Percentiles rank a stretch among this genome's conserved stretches.
Conservation (phyloP, 2,329 filamentous ascomycete species). For the Trichophyton benhamiae region DNA sequence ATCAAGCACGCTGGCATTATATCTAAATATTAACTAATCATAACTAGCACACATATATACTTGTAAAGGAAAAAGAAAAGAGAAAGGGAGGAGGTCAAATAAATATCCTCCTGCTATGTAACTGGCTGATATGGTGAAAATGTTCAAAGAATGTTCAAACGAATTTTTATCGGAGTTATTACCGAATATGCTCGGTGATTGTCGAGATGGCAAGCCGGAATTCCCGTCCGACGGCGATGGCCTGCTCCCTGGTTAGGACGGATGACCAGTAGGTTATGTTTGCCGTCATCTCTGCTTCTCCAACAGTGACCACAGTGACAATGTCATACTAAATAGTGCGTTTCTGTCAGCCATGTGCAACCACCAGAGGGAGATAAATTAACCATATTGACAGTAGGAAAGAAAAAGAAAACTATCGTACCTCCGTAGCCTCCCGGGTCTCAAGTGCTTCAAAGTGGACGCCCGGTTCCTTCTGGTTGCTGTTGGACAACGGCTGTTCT, state of each 20-base stretch:
- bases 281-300: not conserved
- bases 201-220: not conserved
- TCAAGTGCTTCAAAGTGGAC: not conserved
- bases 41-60: no score
- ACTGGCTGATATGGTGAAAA: no score
- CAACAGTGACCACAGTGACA: constrained; percentile 6
- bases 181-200: not conserved
- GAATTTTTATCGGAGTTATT: not conserved
- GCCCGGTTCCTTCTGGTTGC: not conserved
- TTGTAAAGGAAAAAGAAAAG: no score
- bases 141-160: no score
- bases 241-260: not conserved
- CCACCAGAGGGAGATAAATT: not conserved
- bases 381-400: no score
- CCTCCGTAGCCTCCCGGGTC: not conserved
- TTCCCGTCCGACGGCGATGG: constrained; percentile 5
- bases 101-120: not conserved
- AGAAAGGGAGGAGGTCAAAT: no score
- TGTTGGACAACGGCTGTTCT: constrained; percentile 9
- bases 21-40: not conserved
- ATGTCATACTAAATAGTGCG: constrained; percentile 9
- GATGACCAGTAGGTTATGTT: constrained; percentile 10
- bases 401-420: not conserved
- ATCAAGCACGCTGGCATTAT: not conserved
- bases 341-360: not conserved